Evolutionary conservation across 257 asterid species (phyloP).

Genomic region (Petunia secreta): DNA sequence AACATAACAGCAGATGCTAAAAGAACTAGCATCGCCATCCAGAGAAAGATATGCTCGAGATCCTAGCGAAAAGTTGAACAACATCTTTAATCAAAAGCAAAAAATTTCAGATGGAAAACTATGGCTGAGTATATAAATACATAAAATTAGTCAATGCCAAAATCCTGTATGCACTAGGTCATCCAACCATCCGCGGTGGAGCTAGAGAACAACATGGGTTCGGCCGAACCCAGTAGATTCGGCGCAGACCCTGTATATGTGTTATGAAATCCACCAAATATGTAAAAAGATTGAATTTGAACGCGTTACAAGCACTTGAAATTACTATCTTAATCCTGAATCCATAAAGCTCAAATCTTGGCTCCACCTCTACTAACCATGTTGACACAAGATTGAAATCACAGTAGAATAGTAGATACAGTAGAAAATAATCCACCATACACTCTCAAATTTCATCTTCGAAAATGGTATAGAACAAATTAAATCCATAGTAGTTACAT

Average conservation of each 20-base stretch:
- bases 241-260: no score
- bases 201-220: no score
- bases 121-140: background rate
- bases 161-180: background rate
- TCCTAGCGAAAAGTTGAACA: background rate
- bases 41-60: background rate
- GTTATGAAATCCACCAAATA: no score
- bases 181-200: background rate
- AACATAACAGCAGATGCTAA: background rate
- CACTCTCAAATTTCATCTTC: conserved; percentile 18
- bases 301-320: no score
- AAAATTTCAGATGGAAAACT: background rate
- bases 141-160: background rate
- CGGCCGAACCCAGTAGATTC: no score
- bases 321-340: no score
- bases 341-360: no score
- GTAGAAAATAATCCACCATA: background rate
- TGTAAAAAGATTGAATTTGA: no score
- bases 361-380: background rate
- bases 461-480: background rate
- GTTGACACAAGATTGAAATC: background rate
- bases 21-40: background rate
- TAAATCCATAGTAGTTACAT: background rate
- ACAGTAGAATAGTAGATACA: background rate
- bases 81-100: background rate